Conservation (phyloP, 257 asterid genomes). For the Solanum appendiculatum region DNA sequence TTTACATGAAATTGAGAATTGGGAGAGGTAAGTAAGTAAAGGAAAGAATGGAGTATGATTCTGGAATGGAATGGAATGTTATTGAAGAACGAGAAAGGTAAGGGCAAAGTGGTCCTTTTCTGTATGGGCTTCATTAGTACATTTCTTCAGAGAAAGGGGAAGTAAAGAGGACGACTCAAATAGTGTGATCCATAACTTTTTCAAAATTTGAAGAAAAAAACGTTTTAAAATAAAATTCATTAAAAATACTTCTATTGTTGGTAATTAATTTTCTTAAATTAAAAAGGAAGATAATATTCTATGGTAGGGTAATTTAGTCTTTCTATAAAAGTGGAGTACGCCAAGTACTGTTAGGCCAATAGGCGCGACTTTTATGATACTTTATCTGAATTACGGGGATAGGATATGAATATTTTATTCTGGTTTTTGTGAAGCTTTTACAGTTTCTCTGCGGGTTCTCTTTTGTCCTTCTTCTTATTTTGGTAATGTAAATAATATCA, state of each 20-base stretch:
- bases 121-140: background rate
- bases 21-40: background rate
- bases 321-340: background rate
- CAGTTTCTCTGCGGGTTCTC: conserved; percentile 9
- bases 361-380: conserved; percentile 27
- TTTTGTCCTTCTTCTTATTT: conserved; percentile 1
- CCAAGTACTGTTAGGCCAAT: background rate
- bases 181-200: background rate
- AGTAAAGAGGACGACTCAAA: background rate
- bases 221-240: background rate
- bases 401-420: background rate
- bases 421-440: conserved; percentile 6
- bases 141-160: background rate
- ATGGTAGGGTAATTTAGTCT: background rate
- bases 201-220: background rate
- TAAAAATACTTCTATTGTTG: background rate
- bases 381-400: background rate
- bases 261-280: background rate
- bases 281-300: background rate
- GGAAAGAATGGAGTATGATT: background rate
- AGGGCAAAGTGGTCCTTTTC: conserved; percentile 8
- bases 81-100: conserved; percentile 3
- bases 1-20: background rate
- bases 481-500: background rate
- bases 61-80: conserved; percentile 15